Base-by-base conservation (phyloP, 2,329 filamentous ascomycete species). In the Trichoderma sp. region DNA sequence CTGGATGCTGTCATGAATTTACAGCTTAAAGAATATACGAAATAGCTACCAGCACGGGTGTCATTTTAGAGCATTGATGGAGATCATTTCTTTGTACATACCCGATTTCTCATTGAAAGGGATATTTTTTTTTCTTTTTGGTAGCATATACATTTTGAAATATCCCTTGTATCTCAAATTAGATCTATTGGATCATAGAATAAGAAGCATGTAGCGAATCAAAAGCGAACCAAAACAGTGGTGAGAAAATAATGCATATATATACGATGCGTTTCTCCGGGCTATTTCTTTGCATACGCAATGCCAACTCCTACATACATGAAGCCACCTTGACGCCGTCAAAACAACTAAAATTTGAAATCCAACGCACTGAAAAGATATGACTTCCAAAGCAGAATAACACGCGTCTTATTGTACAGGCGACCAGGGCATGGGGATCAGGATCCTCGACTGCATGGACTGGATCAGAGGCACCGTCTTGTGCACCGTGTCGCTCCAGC, bases 381-480 rank as follows among this genome's bases (percentile, higher is more conserved):
- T 29, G 56, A 52, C 35, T 49, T 56, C 14, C 31, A 60, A 52
- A 56, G 11, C 63, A 66, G 31, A 55, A 59, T 27, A 55, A 19
- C 33, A 14, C n/a, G 35, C 21, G 31, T 29, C 29, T 79, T 86
- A 97, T 72, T 91, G 91, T 71, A 97, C 93, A 4, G 96, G 94
- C 72, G 93, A 97, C 96, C 96, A 99, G 10, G 94, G 92, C 91
- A 97, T 94, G 14, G 96, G 93, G 71, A 98, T 90, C 77, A 99
- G 81, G 75, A 99, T 94, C 75, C 92, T 88, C 77, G 93, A 97
- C 87, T 96, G 93, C 96, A 99, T 99, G 70, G 85, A 90, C 83
- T 97, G 94, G 76, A 99, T 99, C 72, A 99, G 86, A 37, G 96
- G 96, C 58, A 99, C 96, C 1, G 96, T 99, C 87, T 97, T 97